Percentiles rank a stretch among this genome's conserved stretches.
These are phyloP conservation scores for Saraca asoca DNA, from an alignment of 331 rosid species.

Conservation along the genomic window DNA sequence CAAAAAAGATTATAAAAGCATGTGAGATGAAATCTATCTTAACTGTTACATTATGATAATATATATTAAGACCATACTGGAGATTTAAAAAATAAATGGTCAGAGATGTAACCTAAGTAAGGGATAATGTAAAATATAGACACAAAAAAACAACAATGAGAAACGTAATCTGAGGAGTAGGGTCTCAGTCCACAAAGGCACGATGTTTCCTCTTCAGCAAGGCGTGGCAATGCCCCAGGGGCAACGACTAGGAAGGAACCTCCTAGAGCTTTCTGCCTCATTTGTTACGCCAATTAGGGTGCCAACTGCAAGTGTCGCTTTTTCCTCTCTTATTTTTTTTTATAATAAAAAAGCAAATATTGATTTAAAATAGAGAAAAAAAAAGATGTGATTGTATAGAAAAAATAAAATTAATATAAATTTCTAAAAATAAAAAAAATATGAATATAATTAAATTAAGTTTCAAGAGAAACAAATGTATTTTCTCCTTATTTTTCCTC, in stretches of 20 bases:
- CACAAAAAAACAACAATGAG: background rate
- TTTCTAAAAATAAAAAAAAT: too few species aligned
- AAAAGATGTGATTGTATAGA: too few species aligned
- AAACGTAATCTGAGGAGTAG: slow-evolving; percentile 46
- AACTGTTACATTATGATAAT: slow-evolving; percentile 28
- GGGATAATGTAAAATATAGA: slow-evolving; percentile 65
- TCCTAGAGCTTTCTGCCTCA: background rate
- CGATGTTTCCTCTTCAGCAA: too few species aligned
- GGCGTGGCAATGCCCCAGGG: too few species aligned
- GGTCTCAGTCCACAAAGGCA: slow-evolving; percentile 23
- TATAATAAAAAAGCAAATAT: too few species aligned
- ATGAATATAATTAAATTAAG: too few species aligned
- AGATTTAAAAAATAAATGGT: background rate
- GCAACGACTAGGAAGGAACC: too few species aligned
- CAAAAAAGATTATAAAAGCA: slow-evolving; percentile 1
- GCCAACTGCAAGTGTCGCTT: slow-evolving; percentile 34
- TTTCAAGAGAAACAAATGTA: too few species aligned
- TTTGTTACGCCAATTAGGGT: slow-evolving; percentile 12
- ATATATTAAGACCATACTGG: background rate
- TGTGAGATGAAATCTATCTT: slow-evolving; percentile 37
- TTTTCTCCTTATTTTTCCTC: too few species aligned
- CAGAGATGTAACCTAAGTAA: slow-evolving; percentile 59
- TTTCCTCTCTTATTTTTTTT: background rate
- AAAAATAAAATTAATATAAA: too few species aligned
- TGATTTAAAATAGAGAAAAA: too few species aligned